These are phyloP conservation scores for Echium plantagineum DNA, from an alignment of 257 asterid genomes.

Conservation along the genomic window DNA sequence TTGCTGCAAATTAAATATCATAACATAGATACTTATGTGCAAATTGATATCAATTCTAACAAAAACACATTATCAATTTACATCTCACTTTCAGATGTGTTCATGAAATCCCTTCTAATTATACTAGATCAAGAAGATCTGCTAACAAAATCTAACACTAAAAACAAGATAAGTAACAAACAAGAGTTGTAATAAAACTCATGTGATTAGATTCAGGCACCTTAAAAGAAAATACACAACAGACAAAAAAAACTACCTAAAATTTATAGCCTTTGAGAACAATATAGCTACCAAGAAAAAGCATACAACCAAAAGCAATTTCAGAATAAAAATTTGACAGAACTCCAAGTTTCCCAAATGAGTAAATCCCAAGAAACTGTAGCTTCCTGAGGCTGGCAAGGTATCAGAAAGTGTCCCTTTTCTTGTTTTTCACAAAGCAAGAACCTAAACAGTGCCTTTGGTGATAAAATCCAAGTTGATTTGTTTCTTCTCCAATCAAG, in stretches of 20 bases:
- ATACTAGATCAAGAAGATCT: too few species aligned
- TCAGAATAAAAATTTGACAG: slow-evolving; percentile 14
- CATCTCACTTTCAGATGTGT: too few species aligned
- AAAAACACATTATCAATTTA: too few species aligned
- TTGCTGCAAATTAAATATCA: too few species aligned
- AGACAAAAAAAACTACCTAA: slow-evolving; percentile 23
- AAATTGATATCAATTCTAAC: too few species aligned
- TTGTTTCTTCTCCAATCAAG: slow-evolving; percentile 1
- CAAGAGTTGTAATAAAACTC: neutral
- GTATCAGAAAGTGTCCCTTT: slow-evolving; percentile 19
- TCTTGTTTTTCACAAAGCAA: slow-evolving; percentile 10
- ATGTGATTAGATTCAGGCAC: neutral
- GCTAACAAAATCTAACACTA: too few species aligned
- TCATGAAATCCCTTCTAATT: too few species aligned
- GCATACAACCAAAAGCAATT: slow-evolving; percentile 30
- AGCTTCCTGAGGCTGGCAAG: slow-evolving; percentile 29
- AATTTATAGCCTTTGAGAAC: slow-evolving; percentile 10
- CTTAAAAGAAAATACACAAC: slow-evolving; percentile 4
- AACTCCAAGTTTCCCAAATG: slow-evolving; percentile 13
- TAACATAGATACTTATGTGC: too few species aligned
- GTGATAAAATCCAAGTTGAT: slow-evolving; percentile 10
- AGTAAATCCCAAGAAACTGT: slow-evolving; percentile 25
- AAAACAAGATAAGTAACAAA: neutral
- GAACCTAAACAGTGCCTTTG: slow-evolving; percentile 18
- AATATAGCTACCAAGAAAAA: slow-evolving; percentile 14